Evolutionary conservation across 768 basidiomycete species (phyloP), one percentile per base, ranked within the genome.

Genomic region (Royoungia palumana): DNA sequence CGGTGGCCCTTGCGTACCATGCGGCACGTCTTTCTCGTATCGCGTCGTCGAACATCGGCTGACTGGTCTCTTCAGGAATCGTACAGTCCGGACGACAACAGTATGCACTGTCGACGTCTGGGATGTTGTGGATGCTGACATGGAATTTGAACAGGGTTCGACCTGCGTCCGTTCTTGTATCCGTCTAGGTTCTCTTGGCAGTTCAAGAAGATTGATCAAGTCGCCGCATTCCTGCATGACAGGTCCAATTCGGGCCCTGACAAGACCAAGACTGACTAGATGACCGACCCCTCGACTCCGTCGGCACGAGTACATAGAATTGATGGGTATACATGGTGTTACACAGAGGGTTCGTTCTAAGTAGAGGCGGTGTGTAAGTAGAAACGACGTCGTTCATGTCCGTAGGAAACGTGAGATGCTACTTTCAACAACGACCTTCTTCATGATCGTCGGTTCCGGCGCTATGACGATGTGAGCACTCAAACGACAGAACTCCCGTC

Each of bases 141-240:
- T 11, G 22, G 2, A 32, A 30, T 16, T 38, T 21, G 22, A 24
- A 24, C 54, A 95, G 94, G 90, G 63, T 98, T 94, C 63, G 96
- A 99, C 64, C 68, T 98, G 27, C 83, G 96, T 32, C 96, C 94
- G 0, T 99, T 99, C 81, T 72, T 99, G 41, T 98, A 98, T 69
- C 91, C 93, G 2, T 85, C 92, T 12, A 78, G 89, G 46, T 98
- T 98, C 75, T 89, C 89, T 0, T 97, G 91, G 85, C 96, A 99
- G 65, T 99, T 96, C 72, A 85, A 75, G 69, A 94, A 92, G 72
- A 98, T 99, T 51, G 95, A 99, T 61, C 82, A 84, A 50, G 76
- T 91, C 5, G 92, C 89, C 6, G 85, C 82, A 5, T 72, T 64
- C 10, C 70, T 94, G 32, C 92, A 90, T 1, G 87, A 92, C 61